Evolutionary conservation across 768 basidiomycete genomes (phyloP), one percentile per base, ranked within the genome.

Genomic region (Leccinellum luteum): DNA sequence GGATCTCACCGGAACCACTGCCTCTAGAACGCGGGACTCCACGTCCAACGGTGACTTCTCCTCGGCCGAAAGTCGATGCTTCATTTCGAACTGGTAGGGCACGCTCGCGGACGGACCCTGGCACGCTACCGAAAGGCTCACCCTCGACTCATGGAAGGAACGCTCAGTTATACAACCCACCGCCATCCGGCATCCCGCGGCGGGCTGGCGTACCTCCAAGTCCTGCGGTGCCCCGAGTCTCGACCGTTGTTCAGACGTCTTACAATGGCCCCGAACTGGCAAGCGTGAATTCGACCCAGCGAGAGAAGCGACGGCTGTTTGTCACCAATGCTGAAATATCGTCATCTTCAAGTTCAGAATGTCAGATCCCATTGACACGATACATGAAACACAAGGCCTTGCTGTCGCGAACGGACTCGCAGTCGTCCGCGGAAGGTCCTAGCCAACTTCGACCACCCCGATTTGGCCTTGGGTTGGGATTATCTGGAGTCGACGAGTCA

Each of bases 291-390:
- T 34, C 58, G 25, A 47, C 21, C 12, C 61, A 48, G 28, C 54
- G 21, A n/a, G 68, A 69, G 23, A 71, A 69, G 51, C 74, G 80
- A 5, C 79, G 74, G 43, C 66, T 81, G 17, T 76, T 76, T 12
- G 77, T 82, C 25, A 73, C 78, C 7, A 81, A 81, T 55, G 75
- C 76, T 1, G 75, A 76, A 44, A 72, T 77, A 12, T 64, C 75
- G n/a, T 67, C 75, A 3, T 77, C 79, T 9, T 74, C 72, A 19
- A 72, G 78, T 48, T 78, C 78, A 3, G 79, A 77, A 27, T 73
- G 74, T 48, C 78, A 78, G 15, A 59, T 51, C 4, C 51, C 54
- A 6, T 45, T 59, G 38, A 38, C 28, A 32, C 62, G 62, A 25
- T 59, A 47, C 56, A 15, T 55, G 9, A 73, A 64, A 47, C 44